Evolutionary conservation across 371 early-diverging fungal genomes (phyloP).

Genomic region (Mortierella sp.): DNA sequence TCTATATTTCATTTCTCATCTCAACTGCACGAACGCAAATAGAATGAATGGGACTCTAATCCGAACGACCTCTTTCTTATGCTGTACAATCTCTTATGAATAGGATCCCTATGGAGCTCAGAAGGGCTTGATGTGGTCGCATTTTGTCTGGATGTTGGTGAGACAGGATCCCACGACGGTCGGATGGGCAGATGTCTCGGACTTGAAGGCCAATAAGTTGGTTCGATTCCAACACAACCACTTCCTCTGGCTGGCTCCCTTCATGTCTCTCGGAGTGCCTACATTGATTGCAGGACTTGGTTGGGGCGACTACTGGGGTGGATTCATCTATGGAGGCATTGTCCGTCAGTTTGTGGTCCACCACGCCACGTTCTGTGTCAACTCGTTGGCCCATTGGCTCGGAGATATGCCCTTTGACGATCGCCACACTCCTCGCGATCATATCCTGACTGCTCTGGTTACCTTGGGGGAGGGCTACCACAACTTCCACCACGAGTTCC

Average conservation of each 20-base stretch:
- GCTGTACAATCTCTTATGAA: background rate
- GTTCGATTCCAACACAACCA: constrained; percentile 88
- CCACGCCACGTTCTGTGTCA: constrained; percentile 97
- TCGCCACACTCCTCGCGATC: constrained; percentile 85
- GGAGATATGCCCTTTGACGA: constrained; percentile 89
- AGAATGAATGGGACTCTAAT: background rate
- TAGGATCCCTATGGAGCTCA: constrained; percentile 91
- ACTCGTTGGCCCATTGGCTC: constrained; percentile 89
- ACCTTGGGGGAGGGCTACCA: constrained; percentile 92
- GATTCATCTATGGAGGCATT: constrained; percentile 89
- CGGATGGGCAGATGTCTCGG: constrained; percentile 89
- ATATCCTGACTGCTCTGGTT: constrained; percentile 84
- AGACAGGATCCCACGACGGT: constrained; percentile 78
- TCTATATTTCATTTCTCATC: background rate
- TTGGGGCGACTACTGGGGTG: constrained; percentile 95
- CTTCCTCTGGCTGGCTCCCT: constrained; percentile 81
- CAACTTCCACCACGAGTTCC: constrained; percentile 97
- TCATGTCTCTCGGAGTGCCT: constrained; percentile 84
- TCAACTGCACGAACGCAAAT: background rate
- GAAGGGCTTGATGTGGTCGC: constrained; percentile 89
- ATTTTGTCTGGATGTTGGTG: constrained; percentile 94
- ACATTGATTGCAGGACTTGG: constrained; percentile 86
- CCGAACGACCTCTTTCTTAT: background rate
- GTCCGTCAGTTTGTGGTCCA: constrained; percentile 87
- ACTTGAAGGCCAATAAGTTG: constrained; percentile 84